Evolutionary conservation across 495 filamentous ascomycete species (phyloP).

Genomic region (Tuber calosporum): DNA sequence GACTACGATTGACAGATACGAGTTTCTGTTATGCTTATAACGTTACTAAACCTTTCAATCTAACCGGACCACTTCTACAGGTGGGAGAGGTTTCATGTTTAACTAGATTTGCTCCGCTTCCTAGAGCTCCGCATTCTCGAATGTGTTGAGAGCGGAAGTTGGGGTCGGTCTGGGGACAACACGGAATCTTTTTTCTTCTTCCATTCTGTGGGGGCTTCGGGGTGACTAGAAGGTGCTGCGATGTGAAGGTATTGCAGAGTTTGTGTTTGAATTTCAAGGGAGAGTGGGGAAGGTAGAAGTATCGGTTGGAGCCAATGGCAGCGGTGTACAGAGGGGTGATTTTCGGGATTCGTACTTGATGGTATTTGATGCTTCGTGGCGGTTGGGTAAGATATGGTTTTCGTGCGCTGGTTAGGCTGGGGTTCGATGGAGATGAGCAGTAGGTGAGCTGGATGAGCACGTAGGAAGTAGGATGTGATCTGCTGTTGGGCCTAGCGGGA

Average conservation of each 20-base stretch:
- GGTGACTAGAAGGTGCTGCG: slow-evolving; percentile 18
- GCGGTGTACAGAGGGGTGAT: slow-evolving; percentile 29
- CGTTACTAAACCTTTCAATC: slow-evolving; percentile 16
- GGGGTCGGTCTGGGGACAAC: slow-evolving; percentile 9
- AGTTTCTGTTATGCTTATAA: slow-evolving; percentile 26
- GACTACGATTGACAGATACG: slow-evolving; percentile 10
- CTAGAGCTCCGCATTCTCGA: slow-evolving; percentile 26
- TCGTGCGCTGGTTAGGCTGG: slow-evolving; percentile 7
- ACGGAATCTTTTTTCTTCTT: slow-evolving; percentile 12
- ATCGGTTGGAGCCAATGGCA: slow-evolving; percentile 38
- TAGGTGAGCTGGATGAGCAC: slow-evolving; percentile 11
- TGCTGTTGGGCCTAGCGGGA: slow-evolving; percentile 21
- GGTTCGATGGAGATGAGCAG: slow-evolving; percentile 18
- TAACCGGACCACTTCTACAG: slow-evolving; percentile 21
- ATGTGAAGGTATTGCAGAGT: slow-evolving; percentile 17
- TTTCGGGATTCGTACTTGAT: slow-evolving; percentile 15
- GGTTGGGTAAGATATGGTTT: slow-evolving; percentile 26
- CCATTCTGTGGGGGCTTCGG: slow-evolving; percentile 24
- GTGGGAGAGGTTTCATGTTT: slow-evolving; percentile 3
- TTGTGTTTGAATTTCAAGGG: slow-evolving; percentile 13
- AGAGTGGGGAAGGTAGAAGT: slow-evolving; percentile 10
- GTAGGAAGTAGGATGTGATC: slow-evolving; percentile 15
- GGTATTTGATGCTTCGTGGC: slow-evolving; percentile 23
- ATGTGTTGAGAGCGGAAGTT: slow-evolving; percentile 22
- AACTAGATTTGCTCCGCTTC: neutral